Conservation (phyloP, 2,329 filamentous ascomycete genomes). For the Curvularia sp. region DNA sequence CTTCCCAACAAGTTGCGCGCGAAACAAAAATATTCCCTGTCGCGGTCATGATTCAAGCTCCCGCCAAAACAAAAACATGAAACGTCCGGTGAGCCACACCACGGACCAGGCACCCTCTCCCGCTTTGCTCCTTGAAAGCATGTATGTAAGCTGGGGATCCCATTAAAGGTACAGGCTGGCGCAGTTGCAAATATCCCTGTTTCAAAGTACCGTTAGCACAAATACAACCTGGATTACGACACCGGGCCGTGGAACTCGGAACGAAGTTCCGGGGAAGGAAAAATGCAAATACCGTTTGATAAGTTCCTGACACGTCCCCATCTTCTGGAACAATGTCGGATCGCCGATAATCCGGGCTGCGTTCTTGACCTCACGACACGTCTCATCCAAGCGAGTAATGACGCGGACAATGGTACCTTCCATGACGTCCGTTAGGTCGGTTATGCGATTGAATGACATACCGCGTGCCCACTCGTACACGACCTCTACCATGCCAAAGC, state of each 20-base stretch:
- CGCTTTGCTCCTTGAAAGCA: background rate
- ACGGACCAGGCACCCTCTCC: background rate
- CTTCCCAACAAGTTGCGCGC: conserved; percentile 4
- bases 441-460: conserved; percentile 99
- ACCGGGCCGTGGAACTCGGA: background rate
- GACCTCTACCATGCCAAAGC: conserved; percentile 95
- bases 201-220: conserved; percentile 18
- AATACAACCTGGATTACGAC: background rate
- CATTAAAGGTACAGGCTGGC: conserved; percentile 51
- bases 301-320: conserved; percentile 96
- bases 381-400: conserved; percentile 93
- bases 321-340: conserved; percentile 91
- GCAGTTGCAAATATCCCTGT: conserved; percentile 52
- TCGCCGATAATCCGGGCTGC: conserved; percentile 95
- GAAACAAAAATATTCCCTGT: background rate
- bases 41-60: background rate
- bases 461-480: conserved; percentile 98
- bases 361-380: conserved; percentile 96
- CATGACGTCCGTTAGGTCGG: conserved; percentile 91
- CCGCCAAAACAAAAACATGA: conserved; percentile 1
- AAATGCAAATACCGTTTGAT: conserved; percentile 87
- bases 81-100: background rate
- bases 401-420: conserved; percentile 97
- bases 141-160: conserved; percentile 2
- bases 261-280: conserved; percentile 1